These are phyloP conservation scores for Verticillium dahliae DNA, from an alignment of 2,329 filamentous ascomycete genomes.

Conservation along the genomic window DNA sequence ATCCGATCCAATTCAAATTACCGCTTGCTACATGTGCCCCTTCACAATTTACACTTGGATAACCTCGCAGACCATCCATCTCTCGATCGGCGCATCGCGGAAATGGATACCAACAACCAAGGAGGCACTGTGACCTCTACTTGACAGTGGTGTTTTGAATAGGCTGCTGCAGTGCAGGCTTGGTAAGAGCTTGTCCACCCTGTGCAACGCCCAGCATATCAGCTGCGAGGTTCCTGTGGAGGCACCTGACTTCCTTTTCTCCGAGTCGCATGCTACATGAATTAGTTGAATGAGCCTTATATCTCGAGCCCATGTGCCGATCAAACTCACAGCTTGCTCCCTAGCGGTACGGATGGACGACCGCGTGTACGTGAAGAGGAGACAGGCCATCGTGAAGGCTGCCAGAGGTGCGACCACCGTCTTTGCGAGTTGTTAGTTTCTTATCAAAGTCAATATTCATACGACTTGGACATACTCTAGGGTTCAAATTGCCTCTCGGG, in stretches of 20 bases:
- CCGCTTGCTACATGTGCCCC: constrained; percentile 4
- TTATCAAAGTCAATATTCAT: neutral
- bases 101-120: too few relatives aligned
- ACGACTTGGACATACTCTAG: constrained; percentile 3
- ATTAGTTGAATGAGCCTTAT: neutral
- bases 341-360: constrained; percentile 32
- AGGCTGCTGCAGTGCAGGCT: too few relatives aligned
- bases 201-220: neutral
- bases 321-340: constrained; percentile 22
- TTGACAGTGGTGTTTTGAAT: too few relatives aligned
- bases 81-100: too few relatives aligned
- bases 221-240: neutral
- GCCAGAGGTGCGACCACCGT: constrained; percentile 42
- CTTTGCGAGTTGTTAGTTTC: constrained; percentile 15
- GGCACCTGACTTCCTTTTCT: neutral
- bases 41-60: constrained; percentile 2
- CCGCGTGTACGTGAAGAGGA: constrained; percentile 40
- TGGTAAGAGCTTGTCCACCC: too few relatives aligned
- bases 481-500: constrained; percentile 11
- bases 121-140: too few relatives aligned
- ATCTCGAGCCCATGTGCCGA: neutral
- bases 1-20: constrained; percentile 18
- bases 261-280: neutral
- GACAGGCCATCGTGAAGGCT: constrained; percentile 46
- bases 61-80: too few relatives aligned